A percentile compares a stretch with the other conserved stretches of the same genome.
phyloP scores from a whole-genome alignment of 257 asterid genomes.

The Leptodermis oblonga region DNA sequence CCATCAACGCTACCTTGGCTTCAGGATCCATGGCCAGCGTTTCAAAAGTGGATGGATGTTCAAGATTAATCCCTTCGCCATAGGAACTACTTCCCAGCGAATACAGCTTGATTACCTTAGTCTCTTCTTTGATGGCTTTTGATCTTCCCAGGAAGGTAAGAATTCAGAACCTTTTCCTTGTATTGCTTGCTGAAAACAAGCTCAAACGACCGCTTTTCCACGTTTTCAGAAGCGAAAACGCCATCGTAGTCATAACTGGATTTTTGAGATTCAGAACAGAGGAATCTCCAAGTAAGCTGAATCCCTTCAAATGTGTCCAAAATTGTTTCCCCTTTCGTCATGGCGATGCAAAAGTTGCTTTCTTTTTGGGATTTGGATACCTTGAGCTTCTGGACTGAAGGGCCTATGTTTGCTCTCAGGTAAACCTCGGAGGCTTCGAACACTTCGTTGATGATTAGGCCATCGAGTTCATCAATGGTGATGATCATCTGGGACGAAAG shows the following conservation, averaged over 20 bases:
- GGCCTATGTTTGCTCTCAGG: conserved; percentile 5
- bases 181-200: conserved; percentile 18
- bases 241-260: conserved; percentile 7
- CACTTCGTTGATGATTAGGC: conserved; percentile 16
- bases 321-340: conserved; percentile 21
- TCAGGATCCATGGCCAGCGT: conserved; percentile 34
- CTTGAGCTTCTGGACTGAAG: conserved; percentile 18
- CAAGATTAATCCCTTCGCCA: conserved; percentile 14
- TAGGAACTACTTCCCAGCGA: conserved; percentile 12
- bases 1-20: conserved; percentile 14
- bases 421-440: conserved; percentile 25
- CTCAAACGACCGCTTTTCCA: conserved; percentile 18
- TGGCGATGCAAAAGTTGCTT: not conserved
- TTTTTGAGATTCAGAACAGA: conserved; percentile 15
- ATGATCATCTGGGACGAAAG: conserved; percentile 13
- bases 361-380: conserved; percentile 15
- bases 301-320: conserved; percentile 20
- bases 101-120: conserved; percentile 18
- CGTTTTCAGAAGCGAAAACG: not conserved
- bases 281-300: conserved; percentile 18
- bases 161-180: conserved; percentile 14
- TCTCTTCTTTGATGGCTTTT: conserved; percentile 20
- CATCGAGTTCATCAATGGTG: conserved; percentile 20
- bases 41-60: conserved; percentile 38
- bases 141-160: conserved; percentile 25